phyloP scores from a whole-genome alignment of 1,284 basidiomycete species.

The Leccinum ponderosum region DNA sequence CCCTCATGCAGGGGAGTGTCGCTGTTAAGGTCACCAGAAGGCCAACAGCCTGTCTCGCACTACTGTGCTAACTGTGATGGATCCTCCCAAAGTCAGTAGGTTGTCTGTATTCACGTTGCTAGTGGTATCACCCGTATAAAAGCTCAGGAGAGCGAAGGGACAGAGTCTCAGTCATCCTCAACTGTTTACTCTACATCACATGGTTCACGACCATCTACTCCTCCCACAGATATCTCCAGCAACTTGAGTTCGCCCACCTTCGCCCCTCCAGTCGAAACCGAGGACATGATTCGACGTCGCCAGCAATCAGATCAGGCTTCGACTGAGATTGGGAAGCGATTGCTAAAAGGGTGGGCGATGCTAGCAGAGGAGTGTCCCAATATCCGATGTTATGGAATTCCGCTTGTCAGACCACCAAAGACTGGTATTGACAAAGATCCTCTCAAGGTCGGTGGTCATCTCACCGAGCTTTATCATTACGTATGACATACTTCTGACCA shows the following conservation, averaged over 20 bases:
- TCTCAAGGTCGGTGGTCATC: constrained; percentile 50
- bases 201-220: constrained; percentile 64
- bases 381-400: constrained; percentile 65
- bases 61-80: constrained; percentile 67
- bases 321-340: constrained; percentile 69
- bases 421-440: constrained; percentile 58
- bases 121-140: constrained; percentile 10
- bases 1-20: constrained; percentile 58
- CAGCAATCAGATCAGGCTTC: constrained; percentile 81
- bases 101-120: not conserved
- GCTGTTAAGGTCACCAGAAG: constrained; percentile 64
- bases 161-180: constrained; percentile 40
- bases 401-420: constrained; percentile 73
- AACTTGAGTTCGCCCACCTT: constrained; percentile 60
- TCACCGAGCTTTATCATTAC: constrained; percentile 4
- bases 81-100: constrained; percentile 34
- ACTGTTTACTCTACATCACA: constrained; percentile 50
- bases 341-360: constrained; percentile 84
- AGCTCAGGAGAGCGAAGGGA: constrained; percentile 25
- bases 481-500: constrained; percentile 30
- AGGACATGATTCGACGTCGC: constrained; percentile 62
- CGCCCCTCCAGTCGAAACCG: constrained; percentile 59
- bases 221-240: constrained; percentile 70
- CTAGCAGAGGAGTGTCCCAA: constrained; percentile 79
- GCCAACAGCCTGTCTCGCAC: constrained; percentile 43